Base-by-base conservation (phyloP, 108 stramenopile species). In the Aurantiochytrium sp. region DNA sequence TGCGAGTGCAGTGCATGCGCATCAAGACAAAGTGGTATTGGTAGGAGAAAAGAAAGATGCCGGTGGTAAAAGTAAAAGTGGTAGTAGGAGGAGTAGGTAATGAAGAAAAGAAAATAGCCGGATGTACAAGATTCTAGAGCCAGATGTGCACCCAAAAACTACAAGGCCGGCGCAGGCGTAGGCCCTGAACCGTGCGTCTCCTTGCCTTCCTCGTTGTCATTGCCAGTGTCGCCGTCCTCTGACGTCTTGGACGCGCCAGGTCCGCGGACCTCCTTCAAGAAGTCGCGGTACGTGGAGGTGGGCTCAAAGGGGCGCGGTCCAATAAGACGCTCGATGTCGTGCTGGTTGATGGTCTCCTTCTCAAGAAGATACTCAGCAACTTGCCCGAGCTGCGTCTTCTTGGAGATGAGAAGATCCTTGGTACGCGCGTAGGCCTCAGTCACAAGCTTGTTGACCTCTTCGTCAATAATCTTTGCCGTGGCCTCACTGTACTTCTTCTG, bases 341-440 rank as follows among this genome's bases (percentile, higher is more conserved):
- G 96, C 89, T 98, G 97, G 59, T 96, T 97, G 89, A 99, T 97
- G 21, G 98, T 99, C 94, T 99, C 98, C 92, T 97, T 96, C 91
- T 96, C 96, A 87, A 98, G 91, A 25, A 98, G 91, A 59, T 97
- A 83, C 73, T 97, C 94, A 4, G 98, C 98, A 44, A 98, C 92
- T 42, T 91, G 89, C 72, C 92, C 93, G 12, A 98, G 95, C 88
- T 96, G 93, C 49, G 94, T 92, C 87, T 97, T 96, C 88, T 95
- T 93, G 16, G 95, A 95, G 8, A 59, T 60, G 73, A 99, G 92
- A 64, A 99, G 92, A 44, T 92, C 91, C 23, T 97, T 76, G 16
- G 97, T 98, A 44, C 96, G 91, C 25, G 91, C 29, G 92, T 97
- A 99, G 25, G 97, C 97, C 64, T 92, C 94, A 58, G 97, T 97